A percentile compares a stretch with the other conserved stretches of the same genome.
Conservation (phyloP, 2,329 filamentous ascomycete species). For the Parafenestella ontariensis region DNA sequence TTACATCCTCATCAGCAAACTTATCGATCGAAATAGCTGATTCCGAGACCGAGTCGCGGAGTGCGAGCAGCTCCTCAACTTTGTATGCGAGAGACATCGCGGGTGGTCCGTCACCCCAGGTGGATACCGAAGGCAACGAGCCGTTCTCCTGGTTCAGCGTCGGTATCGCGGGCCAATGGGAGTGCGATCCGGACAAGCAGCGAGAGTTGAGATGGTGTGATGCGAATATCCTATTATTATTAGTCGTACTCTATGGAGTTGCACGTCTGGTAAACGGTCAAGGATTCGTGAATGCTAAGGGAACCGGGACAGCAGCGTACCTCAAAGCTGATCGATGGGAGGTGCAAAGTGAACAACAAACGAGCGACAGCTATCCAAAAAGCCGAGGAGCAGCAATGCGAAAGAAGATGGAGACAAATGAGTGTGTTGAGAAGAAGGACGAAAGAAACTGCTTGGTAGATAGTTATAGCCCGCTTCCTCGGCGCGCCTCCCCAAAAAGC, state of each 20-base stretch:
- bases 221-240: slow-evolving; percentile 43
- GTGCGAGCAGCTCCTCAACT: slow-evolving; percentile 51
- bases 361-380: slow-evolving; percentile 50
- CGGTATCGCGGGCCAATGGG: slow-evolving; percentile 12
- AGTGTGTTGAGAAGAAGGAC: slow-evolving; percentile 38
- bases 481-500: slow-evolving; percentile 27
- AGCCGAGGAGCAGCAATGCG: slow-evolving; percentile 46
- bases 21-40: slow-evolving; percentile 52
- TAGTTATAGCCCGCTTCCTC: slow-evolving; percentile 33
- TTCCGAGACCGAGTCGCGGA: slow-evolving; percentile 51
- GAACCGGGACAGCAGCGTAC: slow-evolving; percentile 20
- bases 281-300: neutral
- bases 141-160: slow-evolving; percentile 8
- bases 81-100: slow-evolving; percentile 48
- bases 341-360: slow-evolving; percentile 38
- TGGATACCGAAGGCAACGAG: slow-evolving; percentile 12
- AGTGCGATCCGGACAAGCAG: slow-evolving; percentile 18
- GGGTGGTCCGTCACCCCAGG: slow-evolving; percentile 10
- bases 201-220: slow-evolving; percentile 46
- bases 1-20: slow-evolving; percentile 51
- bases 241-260: slow-evolving; percentile 1
- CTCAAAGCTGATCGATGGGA: slow-evolving; percentile 41
- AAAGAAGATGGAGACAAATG: slow-evolving; percentile 51
- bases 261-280: neutral
- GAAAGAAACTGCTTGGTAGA: slow-evolving; percentile 7